Base-by-base conservation (phyloP, 208 protist species). In the Trypanosoma congolense region DNA sequence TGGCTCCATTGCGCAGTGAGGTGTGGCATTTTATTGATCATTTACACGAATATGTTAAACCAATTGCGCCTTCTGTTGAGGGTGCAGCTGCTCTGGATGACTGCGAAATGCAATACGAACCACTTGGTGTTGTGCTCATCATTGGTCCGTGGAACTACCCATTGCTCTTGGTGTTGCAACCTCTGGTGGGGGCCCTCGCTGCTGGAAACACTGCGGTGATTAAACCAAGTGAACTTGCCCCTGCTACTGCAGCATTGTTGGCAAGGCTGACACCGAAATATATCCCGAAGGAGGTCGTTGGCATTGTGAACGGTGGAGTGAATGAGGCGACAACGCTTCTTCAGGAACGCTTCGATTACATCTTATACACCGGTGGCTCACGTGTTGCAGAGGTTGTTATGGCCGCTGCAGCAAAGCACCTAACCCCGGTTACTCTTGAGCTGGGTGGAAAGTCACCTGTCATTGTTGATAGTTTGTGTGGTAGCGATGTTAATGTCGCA, bases 61-160 rank as follows among this genome's bases (percentile, higher is more conserved):
- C 61, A 16, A 60, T 70, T 28, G 38, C 58, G 16, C 58, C 65
- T 3, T n/a, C 41, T 4, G 40, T 63, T 28, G 68, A 73, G 29
- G 61, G 73, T 2, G 6, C 69, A 10, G 56, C 77, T 31, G 19
- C 22, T 18, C 50, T 74, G 36, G 58, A 70, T 25, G 24, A 46
- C 0, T 68, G 61, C 29, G 52, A 43, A 10, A 65, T 90, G n/a
- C 43, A 61, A 2, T 38, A 56, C 24, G 83, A 95, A 24, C 91
- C 89, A 30, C 67, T 87, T 0, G 93, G 93, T 30, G 73, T 92
- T 21, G 87, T 95, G n/a, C 71, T 96, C 18, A 75, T 97, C 21
- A 88, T 98, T 31, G 61, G 72, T 21, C 54, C 95, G 18, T 98
- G 88, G 86, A 98, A 98, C 49, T 98, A 94, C 61, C 95, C 95